Percentiles rank a stretch among this genome's conserved stretches.
These are phyloP conservation scores for Xenoacremonium recifei DNA, from an alignment of 2,329 filamentous ascomycete genomes.

Conservation along the genomic window DNA sequence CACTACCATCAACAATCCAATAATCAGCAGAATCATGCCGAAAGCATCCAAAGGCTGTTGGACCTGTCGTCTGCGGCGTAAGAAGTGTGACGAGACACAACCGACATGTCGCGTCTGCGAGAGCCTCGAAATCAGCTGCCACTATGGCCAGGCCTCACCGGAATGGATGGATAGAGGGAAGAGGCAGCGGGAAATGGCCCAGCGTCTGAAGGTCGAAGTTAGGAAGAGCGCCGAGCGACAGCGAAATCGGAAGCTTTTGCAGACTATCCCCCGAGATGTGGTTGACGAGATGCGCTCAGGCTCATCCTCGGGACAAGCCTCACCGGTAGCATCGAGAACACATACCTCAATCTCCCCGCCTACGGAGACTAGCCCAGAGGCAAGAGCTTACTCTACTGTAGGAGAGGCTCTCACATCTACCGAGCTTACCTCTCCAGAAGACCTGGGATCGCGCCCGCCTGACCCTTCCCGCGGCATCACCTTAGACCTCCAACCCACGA, in stretches of 20 bases:
- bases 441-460: too few relatives aligned
- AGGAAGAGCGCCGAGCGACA: neutral
- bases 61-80: constrained; percentile 12
- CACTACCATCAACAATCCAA: too few relatives aligned
- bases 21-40: too few relatives aligned
- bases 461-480: too few relatives aligned
- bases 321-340: too few relatives aligned
- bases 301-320: neutral
- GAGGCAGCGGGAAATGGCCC: neutral
- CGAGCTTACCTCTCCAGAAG: too few relatives aligned
- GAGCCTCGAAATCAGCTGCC: neutral
- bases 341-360: too few relatives aligned
- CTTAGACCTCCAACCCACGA: too few relatives aligned
- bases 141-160: neutral
- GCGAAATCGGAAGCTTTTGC: neutral
- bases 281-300: neutral
- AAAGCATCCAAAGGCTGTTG: constrained; percentile 7
- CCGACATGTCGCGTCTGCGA: constrained; percentile 1
- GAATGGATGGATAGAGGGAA: neutral
- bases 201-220: neutral
- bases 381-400: too few relatives aligned
- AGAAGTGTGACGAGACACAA: constrained; percentile 9
- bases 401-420: too few relatives aligned
- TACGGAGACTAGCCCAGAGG: too few relatives aligned
- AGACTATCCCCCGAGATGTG: neutral